phyloP scores from a whole-genome alignment of 495 filamentous ascomycete species.

The Talaromyces wortmannii region DNA sequence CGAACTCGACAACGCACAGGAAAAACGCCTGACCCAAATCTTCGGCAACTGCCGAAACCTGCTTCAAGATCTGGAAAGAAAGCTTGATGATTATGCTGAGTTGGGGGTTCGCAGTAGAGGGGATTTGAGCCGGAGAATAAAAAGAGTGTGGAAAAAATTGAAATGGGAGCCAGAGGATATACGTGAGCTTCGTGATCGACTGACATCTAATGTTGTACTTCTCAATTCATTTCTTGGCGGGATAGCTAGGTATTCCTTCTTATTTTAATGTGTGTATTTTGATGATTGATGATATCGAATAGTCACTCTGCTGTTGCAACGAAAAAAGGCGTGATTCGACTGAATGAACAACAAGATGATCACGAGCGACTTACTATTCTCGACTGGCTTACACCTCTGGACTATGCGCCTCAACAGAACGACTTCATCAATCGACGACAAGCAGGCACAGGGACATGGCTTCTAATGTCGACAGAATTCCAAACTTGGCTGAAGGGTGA shows the following conservation, averaged over 20 bases:
- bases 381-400: slow-evolving; percentile 8
- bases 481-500: slow-evolving; percentile 21
- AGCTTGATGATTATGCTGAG: background rate
- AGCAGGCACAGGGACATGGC: slow-evolving; percentile 32
- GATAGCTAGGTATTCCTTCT: too few species aligned
- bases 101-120: background rate
- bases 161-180: slow-evolving; percentile 3
- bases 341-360: too few species aligned
- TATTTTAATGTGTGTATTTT: too few species aligned
- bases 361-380: too few species aligned
- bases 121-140: background rate
- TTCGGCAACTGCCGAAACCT: background rate
- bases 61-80: background rate
- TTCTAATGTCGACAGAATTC: slow-evolving; percentile 29
- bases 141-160: background rate
- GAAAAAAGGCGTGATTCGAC: too few species aligned
- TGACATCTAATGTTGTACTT: background rate
- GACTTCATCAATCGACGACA: slow-evolving; percentile 13
- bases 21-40: background rate
- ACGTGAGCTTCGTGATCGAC: background rate
- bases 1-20: background rate
- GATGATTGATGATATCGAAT: too few species aligned
- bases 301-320: too few species aligned
- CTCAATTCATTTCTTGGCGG: too few species aligned
- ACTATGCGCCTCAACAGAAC: slow-evolving; percentile 10